phyloP scores from a whole-genome alignment of 306 rosid genomes.

The Acacia crassicarpa region DNA sequence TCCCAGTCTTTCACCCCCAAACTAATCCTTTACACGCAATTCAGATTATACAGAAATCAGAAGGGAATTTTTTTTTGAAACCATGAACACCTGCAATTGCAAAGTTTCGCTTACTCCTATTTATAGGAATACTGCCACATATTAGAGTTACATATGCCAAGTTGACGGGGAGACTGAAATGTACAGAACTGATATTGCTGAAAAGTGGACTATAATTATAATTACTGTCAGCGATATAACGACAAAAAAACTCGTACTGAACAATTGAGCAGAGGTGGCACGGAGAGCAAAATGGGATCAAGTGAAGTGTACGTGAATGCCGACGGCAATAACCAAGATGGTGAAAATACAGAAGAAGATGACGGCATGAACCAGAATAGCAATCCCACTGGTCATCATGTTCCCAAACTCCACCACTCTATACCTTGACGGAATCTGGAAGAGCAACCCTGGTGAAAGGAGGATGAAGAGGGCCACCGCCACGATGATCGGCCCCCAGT shows the following conservation, averaged over 20 bases:
- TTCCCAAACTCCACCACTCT: conserved; percentile 89
- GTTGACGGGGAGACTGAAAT: not conserved
- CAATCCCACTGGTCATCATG: conserved; percentile 93
- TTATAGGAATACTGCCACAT: not conserved
- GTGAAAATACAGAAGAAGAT: conserved; percentile 81
- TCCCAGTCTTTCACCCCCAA: not conserved
- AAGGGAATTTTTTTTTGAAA: not conserved
- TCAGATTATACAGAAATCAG: not conserved
- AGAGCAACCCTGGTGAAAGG: conserved; percentile 85
- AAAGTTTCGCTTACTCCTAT: not conserved
- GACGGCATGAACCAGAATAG: conserved; percentile 88
- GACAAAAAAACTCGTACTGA: conserved; percentile 19
- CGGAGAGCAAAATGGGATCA: conserved; percentile 30
- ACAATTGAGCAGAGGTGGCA: conserved; percentile 25
- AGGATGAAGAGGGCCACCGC: conserved; percentile 83
- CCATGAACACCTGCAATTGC: not conserved
- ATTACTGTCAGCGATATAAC: conserved; percentile 7
- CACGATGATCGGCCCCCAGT: conserved; percentile 91
- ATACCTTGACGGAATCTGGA: conserved; percentile 77
- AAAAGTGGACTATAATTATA: not conserved
- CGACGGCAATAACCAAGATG: conserved; percentile 76
- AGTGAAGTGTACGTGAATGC: conserved; percentile 79
- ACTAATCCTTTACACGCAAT: not conserved
- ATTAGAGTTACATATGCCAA: not conserved
- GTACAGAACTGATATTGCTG: not conserved